A percentile compares a stretch with the other conserved stretches of the same genome.
phyloP scores from a whole-genome alignment of 2,329 filamentous ascomycete genomes.

The Gnomoniopsis smithogilvyi region DNA sequence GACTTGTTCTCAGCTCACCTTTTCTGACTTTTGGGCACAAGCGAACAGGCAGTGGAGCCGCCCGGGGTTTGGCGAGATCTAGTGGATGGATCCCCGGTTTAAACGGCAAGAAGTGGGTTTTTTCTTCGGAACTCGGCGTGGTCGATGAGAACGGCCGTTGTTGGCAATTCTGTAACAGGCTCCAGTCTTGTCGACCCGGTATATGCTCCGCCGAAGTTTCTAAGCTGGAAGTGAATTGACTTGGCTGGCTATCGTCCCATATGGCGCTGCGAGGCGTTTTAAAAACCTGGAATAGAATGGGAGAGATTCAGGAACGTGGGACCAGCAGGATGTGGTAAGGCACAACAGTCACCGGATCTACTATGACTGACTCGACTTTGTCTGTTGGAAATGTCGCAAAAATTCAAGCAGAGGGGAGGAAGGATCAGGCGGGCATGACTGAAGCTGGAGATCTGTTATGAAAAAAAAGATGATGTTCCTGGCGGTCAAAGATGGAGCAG shows the following conservation, averaged over 20 bases:
- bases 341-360: not conserved
- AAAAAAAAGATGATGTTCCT: not conserved
- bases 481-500: not conserved
- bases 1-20: conserved; percentile 6
- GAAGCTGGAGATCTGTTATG: not conserved
- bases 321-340: not conserved
- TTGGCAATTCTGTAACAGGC: conserved; percentile 10
- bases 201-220: conserved; percentile 10
- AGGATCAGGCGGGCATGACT: too few species aligned
- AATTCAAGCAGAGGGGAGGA: not conserved
- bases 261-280: not conserved
- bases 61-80: conserved; percentile 1
- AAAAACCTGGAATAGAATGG: not conserved
- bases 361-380: not conserved
- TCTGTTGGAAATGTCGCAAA: not conserved
- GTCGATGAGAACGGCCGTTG: conserved; percentile 7
- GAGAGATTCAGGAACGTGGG: not conserved
- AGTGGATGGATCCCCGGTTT: not conserved
- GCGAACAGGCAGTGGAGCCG: conserved; percentile 10
- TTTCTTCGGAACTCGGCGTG: conserved; percentile 8
- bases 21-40: not conserved
- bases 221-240: conserved; percentile 1
- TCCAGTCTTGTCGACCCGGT: conserved; percentile 13
- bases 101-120: not conserved
- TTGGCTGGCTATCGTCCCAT: conserved; percentile 1